Percentiles rank a stretch among this genome's conserved stretches.
Conservation (phyloP, 2,329 filamentous ascomycete genomes). For the Hypoxylon sp. region DNA sequence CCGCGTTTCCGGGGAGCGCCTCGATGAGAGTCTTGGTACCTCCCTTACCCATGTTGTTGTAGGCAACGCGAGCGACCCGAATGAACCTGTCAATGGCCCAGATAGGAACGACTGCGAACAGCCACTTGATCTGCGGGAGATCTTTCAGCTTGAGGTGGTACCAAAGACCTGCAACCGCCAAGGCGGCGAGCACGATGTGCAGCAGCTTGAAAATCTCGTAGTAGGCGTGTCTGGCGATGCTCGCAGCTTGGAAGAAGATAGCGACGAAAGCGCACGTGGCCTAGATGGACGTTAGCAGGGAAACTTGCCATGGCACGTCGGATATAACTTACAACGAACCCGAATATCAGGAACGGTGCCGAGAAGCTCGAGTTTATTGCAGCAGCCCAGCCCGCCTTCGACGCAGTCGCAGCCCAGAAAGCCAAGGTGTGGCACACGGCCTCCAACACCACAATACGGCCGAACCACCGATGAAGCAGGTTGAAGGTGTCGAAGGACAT, state of each 20-base stretch:
- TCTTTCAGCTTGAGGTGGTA: conserved; percentile 67
- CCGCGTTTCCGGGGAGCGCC: conserved; percentile 77
- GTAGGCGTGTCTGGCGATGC: conserved; percentile 76
- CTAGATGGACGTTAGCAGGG: conserved; percentile 47
- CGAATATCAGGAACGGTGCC: conserved; percentile 63
- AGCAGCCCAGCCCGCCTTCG: conserved; percentile 56
- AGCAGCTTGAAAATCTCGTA: conserved; percentile 80
- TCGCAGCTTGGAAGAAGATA: conserved; percentile 73
- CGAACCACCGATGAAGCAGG: conserved; percentile 81
- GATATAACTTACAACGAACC: conserved; percentile 66
- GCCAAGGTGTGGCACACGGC: conserved; percentile 70
- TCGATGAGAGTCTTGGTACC: conserved; percentile 75
- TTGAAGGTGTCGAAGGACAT: conserved; percentile 87
- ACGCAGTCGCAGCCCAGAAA: conserved; percentile 58
- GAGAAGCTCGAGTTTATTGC: conserved; percentile 48
- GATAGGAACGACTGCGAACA: conserved; percentile 68
- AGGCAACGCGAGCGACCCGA: conserved; percentile 67
- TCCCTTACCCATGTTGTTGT: conserved; percentile 71
- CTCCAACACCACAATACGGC: conserved; percentile 77
- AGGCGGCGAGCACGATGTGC: conserved; percentile 70
- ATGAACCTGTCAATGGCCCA: conserved; percentile 71
- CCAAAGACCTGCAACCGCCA: conserved; percentile 70
- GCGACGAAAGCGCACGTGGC: conserved; percentile 66
- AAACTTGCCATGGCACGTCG: neutral
- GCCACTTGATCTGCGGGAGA: conserved; percentile 64